These are phyloP conservation scores for Punctularia strigosozonata DNA, from an alignment of 768 basidiomycete species.

Conservation along the genomic window DNA sequence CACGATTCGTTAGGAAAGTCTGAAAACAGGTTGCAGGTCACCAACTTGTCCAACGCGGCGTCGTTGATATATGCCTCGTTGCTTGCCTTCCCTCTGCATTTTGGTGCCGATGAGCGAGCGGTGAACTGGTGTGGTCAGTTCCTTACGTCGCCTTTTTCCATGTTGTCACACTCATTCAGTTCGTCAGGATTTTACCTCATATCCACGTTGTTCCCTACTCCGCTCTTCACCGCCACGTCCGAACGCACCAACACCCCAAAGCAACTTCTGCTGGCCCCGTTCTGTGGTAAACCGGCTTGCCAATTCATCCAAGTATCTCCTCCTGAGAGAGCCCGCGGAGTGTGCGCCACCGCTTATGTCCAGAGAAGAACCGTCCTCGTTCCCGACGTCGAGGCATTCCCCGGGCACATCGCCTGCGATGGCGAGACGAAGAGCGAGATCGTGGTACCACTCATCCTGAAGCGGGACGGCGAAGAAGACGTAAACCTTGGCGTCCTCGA, in stretches of 20 bases:
- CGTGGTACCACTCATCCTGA: constrained; percentile 61
- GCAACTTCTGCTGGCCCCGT: constrained; percentile 65
- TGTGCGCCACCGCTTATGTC: constrained; percentile 74
- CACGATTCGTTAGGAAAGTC: background rate
- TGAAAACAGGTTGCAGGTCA: constrained; percentile 34
- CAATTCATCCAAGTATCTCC: constrained; percentile 56
- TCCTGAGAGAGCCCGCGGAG: constrained; percentile 53
- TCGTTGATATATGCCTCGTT: constrained; percentile 73
- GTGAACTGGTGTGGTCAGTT: constrained; percentile 91
- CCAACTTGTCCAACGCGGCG: constrained; percentile 80
- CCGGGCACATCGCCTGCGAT: constrained; percentile 93
- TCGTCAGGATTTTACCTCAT: constrained; percentile 76
- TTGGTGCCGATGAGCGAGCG: constrained; percentile 50
- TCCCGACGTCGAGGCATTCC: constrained; percentile 65
- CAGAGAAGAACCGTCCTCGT: constrained; percentile 52
- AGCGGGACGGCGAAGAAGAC: constrained; percentile 16
- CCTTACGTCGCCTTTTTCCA: constrained; percentile 5
- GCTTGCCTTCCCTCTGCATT: constrained; percentile 50
- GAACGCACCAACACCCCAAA: constrained; percentile 7
- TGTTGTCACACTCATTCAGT: constrained; percentile 15
- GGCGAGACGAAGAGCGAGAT: constrained; percentile 85
- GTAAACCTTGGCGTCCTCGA: constrained; percentile 47
- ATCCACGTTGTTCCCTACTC: constrained; percentile 48
- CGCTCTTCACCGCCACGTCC: constrained; percentile 12
- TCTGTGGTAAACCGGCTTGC: constrained; percentile 88